Evolutionary conservation across 2,329 filamentous ascomycete species (phyloP).

Genomic region (Ophiocordyceps polyrhachis-furcata): DNA sequence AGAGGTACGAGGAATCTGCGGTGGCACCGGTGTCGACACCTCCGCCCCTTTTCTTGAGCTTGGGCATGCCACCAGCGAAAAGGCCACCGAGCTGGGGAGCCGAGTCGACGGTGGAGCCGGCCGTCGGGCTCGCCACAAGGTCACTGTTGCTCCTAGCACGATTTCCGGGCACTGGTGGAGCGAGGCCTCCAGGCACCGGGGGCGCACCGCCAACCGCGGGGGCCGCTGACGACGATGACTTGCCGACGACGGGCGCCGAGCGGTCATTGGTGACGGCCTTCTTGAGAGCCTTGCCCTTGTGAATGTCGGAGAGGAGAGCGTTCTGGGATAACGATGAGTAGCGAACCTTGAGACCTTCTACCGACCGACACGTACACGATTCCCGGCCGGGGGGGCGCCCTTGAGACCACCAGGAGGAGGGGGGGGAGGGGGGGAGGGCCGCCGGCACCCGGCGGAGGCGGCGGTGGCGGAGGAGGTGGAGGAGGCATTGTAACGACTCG

Average conservation of each 20-base stretch:
- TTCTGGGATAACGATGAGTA: slow-evolving; percentile 32
- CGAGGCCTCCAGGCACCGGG: slow-evolving; percentile 50
- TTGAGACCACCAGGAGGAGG: slow-evolving; percentile 19
- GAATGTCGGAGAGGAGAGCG: slow-evolving; percentile 74
- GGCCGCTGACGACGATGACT: slow-evolving; percentile 21
- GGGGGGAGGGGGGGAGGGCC: slow-evolving; percentile 50
- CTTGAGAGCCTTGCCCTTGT: slow-evolving; percentile 60
- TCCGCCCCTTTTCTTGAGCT: slow-evolving; percentile 72
- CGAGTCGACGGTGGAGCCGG: slow-evolving; percentile 27
- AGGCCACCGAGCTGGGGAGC: slow-evolving; percentile 72
- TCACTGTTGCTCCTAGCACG: slow-evolving; percentile 76
- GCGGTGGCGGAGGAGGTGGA: slow-evolving; percentile 52
- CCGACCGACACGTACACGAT: slow-evolving; percentile 37
- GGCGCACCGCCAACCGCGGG: slow-evolving; percentile 58
- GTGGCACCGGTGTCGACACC: slow-evolving; percentile 49
- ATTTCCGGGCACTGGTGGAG: slow-evolving; percentile 52
- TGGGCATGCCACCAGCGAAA: slow-evolving; percentile 90
- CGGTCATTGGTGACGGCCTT: slow-evolving; percentile 85
- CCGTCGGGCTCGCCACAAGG: slow-evolving; percentile 29
- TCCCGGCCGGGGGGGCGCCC: slow-evolving; percentile 7
- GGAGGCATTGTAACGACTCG: slow-evolving; percentile 17
- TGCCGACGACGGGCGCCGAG: slow-evolving; percentile 52
- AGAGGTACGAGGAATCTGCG: slow-evolving; percentile 51
- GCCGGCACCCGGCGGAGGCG: slow-evolving; percentile 43
- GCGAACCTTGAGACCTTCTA: not conserved